Conservation (phyloP, 176 grass and related monocot genomes). For the Raddia distichophylla region DNA sequence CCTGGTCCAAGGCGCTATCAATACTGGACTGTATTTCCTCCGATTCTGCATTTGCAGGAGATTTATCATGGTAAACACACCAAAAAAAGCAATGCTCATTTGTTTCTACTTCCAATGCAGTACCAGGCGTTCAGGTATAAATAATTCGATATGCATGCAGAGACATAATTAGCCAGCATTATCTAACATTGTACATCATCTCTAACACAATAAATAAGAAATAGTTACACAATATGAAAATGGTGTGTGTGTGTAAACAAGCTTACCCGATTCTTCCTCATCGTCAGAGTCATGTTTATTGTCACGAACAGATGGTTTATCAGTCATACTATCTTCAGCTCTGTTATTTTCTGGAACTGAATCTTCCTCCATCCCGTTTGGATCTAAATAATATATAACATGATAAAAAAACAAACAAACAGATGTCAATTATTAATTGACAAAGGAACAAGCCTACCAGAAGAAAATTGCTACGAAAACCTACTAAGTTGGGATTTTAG, state of each 20-base stretch:
- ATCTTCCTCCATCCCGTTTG: constrained; percentile 68
- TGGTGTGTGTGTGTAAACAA: constrained; percentile 22
- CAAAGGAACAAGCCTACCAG: constrained; percentile 26
- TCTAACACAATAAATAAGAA: constrained; percentile 31
- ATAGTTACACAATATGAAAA: constrained; percentile 31
- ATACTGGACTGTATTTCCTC: constrained; percentile 84
- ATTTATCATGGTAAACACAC: constrained; percentile 37
- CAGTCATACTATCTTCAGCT: constrained; percentile 34
- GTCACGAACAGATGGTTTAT: constrained; percentile 35
- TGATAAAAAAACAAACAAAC: constrained; percentile 23
- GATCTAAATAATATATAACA: constrained; percentile 67
- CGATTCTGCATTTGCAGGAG: constrained; percentile 63
- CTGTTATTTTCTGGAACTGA: constrained; percentile 29
- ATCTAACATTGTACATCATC: constrained; percentile 37
- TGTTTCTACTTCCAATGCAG: constrained; percentile 23
- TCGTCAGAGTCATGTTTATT: constrained; percentile 62
- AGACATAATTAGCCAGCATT: constrained; percentile 25
- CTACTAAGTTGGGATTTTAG: constrained; percentile 85
- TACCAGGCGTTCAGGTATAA: constrained; percentile 12
- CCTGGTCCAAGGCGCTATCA: constrained; percentile 94
- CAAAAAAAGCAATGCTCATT: background rate
- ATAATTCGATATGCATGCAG: background rate
- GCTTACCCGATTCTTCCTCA: constrained; percentile 67
- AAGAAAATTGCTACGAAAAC: constrained; percentile 42
- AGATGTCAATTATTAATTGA: constrained; percentile 29